Percentiles rank a stretch among this genome's conserved stretches.
Evolutionary conservation across 1,284 basidiomycete genomes (phyloP).

Genomic region (Cutaneotrichosporon sp.): DNA sequence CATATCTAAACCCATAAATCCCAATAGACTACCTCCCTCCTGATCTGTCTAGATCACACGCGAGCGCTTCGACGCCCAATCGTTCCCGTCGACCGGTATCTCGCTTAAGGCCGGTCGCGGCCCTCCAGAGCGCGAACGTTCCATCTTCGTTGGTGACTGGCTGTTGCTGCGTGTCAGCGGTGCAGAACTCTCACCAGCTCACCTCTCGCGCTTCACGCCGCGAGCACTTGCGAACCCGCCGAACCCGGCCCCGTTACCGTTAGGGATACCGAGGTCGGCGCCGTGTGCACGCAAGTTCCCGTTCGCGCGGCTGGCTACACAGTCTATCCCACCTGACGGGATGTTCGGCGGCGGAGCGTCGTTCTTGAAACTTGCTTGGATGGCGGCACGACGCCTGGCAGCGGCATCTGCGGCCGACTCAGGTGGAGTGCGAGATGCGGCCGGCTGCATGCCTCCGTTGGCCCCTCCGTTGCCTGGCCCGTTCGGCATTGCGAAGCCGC

Average conservation of each 20-base stretch:
- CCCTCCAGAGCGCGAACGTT: constrained; percentile 17
- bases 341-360: constrained; percentile 28
- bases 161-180: constrained; percentile 14
- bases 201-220: constrained; percentile 41
- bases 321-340: constrained; percentile 36
- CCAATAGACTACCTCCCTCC: no score
- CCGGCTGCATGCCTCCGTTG: neutral
- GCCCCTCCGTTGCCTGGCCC: constrained; percentile 9
- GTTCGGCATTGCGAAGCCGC: constrained; percentile 14
- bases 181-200: neutral
- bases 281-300: constrained; percentile 18
- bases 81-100: constrained; percentile 18
- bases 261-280: constrained; percentile 19
- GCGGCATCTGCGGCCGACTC: neutral
- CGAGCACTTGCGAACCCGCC: constrained; percentile 39
- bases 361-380: constrained; percentile 1
- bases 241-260: constrained; percentile 13
- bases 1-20: neutral
- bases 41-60: constrained; percentile 14
- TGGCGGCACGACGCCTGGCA: neutral
- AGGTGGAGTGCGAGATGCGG: neutral
- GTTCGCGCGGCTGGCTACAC: constrained; percentile 31
- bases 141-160: constrained; percentile 19
- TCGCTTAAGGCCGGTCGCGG: constrained; percentile 32
- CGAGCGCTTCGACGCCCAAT: constrained; percentile 31